A percentile compares a stretch with the other conserved stretches of the same genome.
Evolutionary conservation across 495 filamentous ascomycete genomes (phyloP).

Genomic region (Terfezia claveryi): DNA sequence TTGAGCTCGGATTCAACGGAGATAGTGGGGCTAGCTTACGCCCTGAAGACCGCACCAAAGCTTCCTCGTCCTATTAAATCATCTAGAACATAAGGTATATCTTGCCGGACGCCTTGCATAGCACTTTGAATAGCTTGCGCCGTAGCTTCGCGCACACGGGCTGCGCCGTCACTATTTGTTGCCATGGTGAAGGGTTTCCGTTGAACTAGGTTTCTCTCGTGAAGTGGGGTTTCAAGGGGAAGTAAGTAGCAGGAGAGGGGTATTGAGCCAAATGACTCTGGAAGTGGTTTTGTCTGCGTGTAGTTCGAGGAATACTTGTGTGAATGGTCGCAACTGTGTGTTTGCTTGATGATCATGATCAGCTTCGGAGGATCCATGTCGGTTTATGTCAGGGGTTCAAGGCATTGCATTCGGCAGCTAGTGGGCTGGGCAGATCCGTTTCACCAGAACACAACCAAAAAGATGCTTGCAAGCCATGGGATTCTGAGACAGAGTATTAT

Average conservation of each 20-base stretch:
- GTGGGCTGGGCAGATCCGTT: too few species aligned
- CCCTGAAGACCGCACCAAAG: constrained; percentile 88
- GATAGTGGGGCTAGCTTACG: constrained; percentile 20
- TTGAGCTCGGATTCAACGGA: neutral
- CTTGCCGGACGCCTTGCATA: constrained; percentile 17
- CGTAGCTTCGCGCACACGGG: neutral
- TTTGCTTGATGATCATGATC: neutral
- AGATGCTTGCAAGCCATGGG: too few species aligned
- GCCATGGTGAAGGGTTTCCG: neutral
- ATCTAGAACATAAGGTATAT: constrained; percentile 46
- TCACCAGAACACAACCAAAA: too few species aligned
- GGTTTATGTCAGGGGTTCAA: neutral
- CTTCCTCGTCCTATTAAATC: constrained; percentile 92
- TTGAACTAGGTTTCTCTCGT: too few species aligned
- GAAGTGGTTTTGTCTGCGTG: too few species aligned
- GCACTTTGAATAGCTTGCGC: constrained; percentile 17
- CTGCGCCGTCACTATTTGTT: neutral
- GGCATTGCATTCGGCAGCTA: too few species aligned
- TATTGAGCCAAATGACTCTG: too few species aligned
- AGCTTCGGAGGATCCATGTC: neutral
- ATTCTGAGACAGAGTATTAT: too few species aligned
- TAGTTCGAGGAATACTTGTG: too few species aligned
- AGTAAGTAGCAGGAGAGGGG: too few species aligned
- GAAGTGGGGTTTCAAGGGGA: too few species aligned
- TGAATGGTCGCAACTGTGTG: too few species aligned